phyloP scores from a whole-genome alignment of 2,329 filamentous ascomycete species.

The Helotiales sp. region DNA sequence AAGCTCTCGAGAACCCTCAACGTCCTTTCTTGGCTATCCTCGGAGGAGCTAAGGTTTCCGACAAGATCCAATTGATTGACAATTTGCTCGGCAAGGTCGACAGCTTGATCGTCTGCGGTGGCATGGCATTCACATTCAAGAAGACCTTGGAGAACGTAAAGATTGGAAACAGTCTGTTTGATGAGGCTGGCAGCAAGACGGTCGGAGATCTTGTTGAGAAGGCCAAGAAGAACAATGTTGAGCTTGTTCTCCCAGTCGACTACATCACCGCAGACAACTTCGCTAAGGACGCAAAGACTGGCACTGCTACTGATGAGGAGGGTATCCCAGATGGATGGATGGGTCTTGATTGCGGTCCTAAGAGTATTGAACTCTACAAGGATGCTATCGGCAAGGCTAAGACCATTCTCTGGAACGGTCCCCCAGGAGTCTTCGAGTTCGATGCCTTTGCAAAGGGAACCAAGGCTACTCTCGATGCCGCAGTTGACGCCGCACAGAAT shows the following conservation, averaged over 20 bases:
- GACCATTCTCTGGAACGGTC: conserved; percentile 99
- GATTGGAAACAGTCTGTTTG: conserved; percentile 91
- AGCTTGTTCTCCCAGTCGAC: conserved; percentile 92
- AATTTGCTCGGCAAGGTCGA: conserved; percentile 98
- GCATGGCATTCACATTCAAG: conserved; percentile 99
- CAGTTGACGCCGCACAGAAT: conserved; percentile 76
- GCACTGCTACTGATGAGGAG: conserved; percentile 80
- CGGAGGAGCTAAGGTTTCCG: conserved; percentile 95
- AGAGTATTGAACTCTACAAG: conserved; percentile 89
- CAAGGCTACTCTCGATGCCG: conserved; percentile 88
- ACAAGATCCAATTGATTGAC: conserved; percentile 99
- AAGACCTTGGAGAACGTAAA: conserved; percentile 92
- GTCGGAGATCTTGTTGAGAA: conserved; percentile 88
- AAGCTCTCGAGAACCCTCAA: conserved; percentile 91
- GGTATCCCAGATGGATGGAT: conserved; percentile 98
- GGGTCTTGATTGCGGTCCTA: conserved; percentile 91
- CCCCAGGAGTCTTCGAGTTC: conserved; percentile 96
- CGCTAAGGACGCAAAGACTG: conserved; percentile 78
- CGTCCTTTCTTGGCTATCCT: conserved; percentile 98
- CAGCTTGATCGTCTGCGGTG: conserved; percentile 94
- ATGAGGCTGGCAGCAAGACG: conserved; percentile 91
- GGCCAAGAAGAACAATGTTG: conserved; percentile 94
- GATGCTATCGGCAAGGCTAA: conserved; percentile 84
- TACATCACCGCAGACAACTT: conserved; percentile 98
- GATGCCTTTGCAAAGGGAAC: conserved; percentile 92